Evolutionary conservation across 805 yeast species (phyloP).

Genomic region (Priceomyces melissophilus): DNA sequence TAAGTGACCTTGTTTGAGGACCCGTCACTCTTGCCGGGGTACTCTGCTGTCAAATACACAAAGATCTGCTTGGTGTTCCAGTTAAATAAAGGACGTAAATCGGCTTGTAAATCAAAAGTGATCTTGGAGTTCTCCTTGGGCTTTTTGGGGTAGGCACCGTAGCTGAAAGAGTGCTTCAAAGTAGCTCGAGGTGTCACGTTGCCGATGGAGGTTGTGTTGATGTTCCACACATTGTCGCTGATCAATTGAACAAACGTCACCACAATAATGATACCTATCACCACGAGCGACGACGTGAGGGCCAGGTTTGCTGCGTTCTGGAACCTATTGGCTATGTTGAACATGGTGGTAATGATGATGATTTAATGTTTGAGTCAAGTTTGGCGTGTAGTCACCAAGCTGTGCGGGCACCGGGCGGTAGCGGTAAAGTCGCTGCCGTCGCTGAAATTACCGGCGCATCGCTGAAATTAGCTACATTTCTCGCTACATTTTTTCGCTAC

Average conservation of each 20-base stretch:
- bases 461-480: too few species aligned
- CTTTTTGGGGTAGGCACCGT: constrained; percentile 62
- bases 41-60: constrained; percentile 84
- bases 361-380: too few species aligned
- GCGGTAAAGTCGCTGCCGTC: too few species aligned
- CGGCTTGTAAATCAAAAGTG: constrained; percentile 68
- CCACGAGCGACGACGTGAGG: constrained; percentile 46
- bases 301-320: constrained; percentile 55
- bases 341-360: constrained; percentile 22
- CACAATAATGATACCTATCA: constrained; percentile 46
- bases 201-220: constrained; percentile 35
- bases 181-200: constrained; percentile 38
- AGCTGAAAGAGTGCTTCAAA: constrained; percentile 54
- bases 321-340: constrained; percentile 29
- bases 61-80: constrained; percentile 99
- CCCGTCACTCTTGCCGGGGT: constrained; percentile 45
- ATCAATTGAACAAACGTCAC: constrained; percentile 50
- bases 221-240: constrained; percentile 39
- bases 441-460: too few species aligned
- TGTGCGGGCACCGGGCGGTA: too few species aligned
- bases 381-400: too few species aligned
- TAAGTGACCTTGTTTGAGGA: constrained; percentile 69
- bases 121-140: constrained; percentile 76
- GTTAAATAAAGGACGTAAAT: constrained; percentile 76
- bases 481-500: too few species aligned